Conservation (phyloP, 1,284 basidiomycete species). For the Irpex sp. region DNA sequence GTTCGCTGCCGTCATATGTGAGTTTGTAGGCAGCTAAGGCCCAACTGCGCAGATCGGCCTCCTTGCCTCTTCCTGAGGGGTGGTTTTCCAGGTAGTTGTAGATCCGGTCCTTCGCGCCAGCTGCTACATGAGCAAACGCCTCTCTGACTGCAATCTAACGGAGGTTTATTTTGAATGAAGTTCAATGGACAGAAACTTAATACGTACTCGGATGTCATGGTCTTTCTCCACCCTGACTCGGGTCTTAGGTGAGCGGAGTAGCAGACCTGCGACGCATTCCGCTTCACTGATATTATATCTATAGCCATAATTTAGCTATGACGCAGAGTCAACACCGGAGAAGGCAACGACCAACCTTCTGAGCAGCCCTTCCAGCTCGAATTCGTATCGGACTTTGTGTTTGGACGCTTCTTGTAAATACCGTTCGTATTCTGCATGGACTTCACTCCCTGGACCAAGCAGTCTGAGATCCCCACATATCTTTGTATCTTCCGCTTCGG, state of each 20-base stretch:
- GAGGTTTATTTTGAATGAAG: background rate
- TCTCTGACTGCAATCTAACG: slow-evolving; percentile 10
- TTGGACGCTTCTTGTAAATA: slow-evolving; percentile 2
- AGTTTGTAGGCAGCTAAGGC: slow-evolving; percentile 9
- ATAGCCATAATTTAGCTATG: background rate
- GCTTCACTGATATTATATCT: slow-evolving; percentile 12
- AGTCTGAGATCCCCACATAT: slow-evolving; percentile 2
- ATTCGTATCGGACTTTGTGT: slow-evolving; percentile 10
- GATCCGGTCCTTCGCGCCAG: background rate
- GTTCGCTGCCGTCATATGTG: slow-evolving; percentile 1
- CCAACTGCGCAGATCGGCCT: background rate
- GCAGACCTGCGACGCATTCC: slow-evolving; percentile 11
- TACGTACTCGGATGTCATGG: slow-evolving; percentile 7
- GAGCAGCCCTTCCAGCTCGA: slow-evolving; percentile 9
- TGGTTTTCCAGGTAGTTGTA: background rate
- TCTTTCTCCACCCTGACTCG: slow-evolving; percentile 11
- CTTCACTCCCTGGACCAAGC: background rate
- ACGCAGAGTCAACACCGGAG: slow-evolving; percentile 1
- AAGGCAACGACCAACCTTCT: slow-evolving; percentile 1
- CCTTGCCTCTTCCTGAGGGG: background rate
- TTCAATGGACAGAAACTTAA: background rate
- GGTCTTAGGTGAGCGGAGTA: slow-evolving; percentile 10
- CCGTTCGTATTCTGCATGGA: background rate
- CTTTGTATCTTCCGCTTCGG: background rate
- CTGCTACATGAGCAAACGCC: slow-evolving; percentile 1